Conservation (phyloP, 78 protist genomes). For the Pelomyxa schiedti region DNA sequence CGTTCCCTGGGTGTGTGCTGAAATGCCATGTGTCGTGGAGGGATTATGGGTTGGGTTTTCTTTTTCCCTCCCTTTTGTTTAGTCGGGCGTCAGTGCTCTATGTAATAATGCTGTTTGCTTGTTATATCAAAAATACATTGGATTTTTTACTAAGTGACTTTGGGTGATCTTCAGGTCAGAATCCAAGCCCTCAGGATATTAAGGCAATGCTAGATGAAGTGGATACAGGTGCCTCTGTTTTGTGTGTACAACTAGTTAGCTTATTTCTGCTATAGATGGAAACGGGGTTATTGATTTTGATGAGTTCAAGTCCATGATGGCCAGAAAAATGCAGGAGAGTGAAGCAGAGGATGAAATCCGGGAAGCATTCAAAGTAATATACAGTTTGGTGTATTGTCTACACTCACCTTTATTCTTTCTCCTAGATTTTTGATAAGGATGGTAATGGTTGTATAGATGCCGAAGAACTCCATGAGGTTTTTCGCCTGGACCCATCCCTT, state of each 20-base stretch:
- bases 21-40: too few relatives aligned
- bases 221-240: slow-evolving; percentile 56
- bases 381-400: too few relatives aligned
- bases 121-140: too few relatives aligned
- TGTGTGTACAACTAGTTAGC: background rate
- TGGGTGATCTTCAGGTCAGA: slow-evolving; percentile 88
- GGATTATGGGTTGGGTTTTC: too few relatives aligned
- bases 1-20: too few relatives aligned
- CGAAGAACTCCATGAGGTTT: slow-evolving; percentile 94
- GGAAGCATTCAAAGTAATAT: slow-evolving; percentile 98
- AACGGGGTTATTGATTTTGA: slow-evolving; percentile 94
- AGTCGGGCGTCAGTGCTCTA: too few relatives aligned
- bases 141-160: slow-evolving; percentile 49
- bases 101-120: too few relatives aligned
- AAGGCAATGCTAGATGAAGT: slow-evolving; percentile 98
- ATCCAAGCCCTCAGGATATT: slow-evolving; percentile 97
- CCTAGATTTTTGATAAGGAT: slow-evolving; percentile 99
- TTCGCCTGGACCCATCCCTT: too few relatives aligned
- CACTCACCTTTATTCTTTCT: too few relatives aligned
- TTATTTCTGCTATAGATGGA: background rate
- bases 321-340: slow-evolving; percentile 91
- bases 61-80: too few relatives aligned
- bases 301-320: slow-evolving; percentile 83
- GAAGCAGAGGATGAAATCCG: slow-evolving; percentile 96
- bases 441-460: slow-evolving; percentile 94